phyloP scores from a whole-genome alignment of 805 yeast species.

The Saccharomycopsis fermentans region DNA sequence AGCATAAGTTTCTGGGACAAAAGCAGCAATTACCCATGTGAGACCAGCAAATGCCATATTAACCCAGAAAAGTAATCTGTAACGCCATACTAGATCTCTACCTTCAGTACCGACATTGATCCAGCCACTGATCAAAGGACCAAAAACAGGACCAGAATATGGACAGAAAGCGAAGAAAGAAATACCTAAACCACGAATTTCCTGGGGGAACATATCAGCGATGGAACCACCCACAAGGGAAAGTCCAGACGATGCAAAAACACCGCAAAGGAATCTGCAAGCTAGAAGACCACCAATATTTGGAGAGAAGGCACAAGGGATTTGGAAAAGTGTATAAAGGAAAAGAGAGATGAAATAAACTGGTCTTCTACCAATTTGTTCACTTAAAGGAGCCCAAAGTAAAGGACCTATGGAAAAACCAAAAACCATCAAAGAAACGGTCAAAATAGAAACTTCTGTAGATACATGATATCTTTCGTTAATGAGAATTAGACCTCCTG shows the following conservation, averaged over 20 bases:
- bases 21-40: slow-evolving; percentile 55
- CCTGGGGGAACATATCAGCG: slow-evolving; percentile 78
- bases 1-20: slow-evolving; percentile 85
- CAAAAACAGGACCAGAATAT: slow-evolving; percentile 85
- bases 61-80: slow-evolving; percentile 76
- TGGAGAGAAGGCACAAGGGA: slow-evolving; percentile 78
- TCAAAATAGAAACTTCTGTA: slow-evolving; percentile 64
- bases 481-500: slow-evolving; percentile 72
- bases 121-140: slow-evolving; percentile 84
- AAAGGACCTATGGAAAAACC: slow-evolving; percentile 86
- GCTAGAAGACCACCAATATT: slow-evolving; percentile 74
- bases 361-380: slow-evolving; percentile 76
- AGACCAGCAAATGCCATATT: slow-evolving; percentile 87
- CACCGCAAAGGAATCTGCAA: slow-evolving; percentile 82
- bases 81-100: slow-evolving; percentile 26
- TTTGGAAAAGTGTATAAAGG: slow-evolving; percentile 68
- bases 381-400: slow-evolving; percentile 83
- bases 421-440: slow-evolving; percentile 79
- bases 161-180: slow-evolving; percentile 90
- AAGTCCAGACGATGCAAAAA: slow-evolving; percentile 72
- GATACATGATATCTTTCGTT: slow-evolving; percentile 59
- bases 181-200: slow-evolving; percentile 78
- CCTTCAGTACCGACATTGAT: slow-evolving; percentile 57
- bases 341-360: slow-evolving; percentile 71
- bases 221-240: slow-evolving; percentile 86